Evolutionary conservation across 495 filamentous ascomycete genomes (phyloP).

Genomic region (Jackrogersella minutella): DNA sequence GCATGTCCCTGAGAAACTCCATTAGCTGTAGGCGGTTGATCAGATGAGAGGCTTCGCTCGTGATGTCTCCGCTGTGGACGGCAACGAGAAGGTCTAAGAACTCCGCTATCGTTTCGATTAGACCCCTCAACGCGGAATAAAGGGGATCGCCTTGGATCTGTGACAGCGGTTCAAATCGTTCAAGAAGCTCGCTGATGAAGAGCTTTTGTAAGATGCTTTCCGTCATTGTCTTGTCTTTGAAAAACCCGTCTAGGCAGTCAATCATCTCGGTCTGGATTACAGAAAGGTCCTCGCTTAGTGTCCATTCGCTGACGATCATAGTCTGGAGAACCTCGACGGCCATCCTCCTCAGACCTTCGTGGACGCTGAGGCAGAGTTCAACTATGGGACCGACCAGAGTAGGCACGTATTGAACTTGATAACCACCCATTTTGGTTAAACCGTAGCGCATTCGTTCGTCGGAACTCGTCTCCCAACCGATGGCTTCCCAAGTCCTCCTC

Average conservation of each 20-base stretch:
- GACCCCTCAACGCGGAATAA: constrained; percentile 75
- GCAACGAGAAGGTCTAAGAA: constrained; percentile 90
- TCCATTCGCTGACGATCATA: constrained; percentile 99
- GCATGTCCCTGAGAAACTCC: constrained; percentile 97
- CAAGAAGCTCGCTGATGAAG: constrained; percentile 86
- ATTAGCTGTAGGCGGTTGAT: constrained; percentile 90
- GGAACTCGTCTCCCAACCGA: constrained; percentile 90
- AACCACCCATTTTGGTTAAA: constrained; percentile 86
- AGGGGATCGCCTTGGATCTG: constrained; percentile 73
- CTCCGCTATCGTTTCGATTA: constrained; percentile 86
- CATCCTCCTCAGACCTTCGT: constrained; percentile 87
- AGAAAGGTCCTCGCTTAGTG: constrained; percentile 88
- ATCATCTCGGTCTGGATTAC: constrained; percentile 97
- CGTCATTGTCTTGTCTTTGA: constrained; percentile 85
- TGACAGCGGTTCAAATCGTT: constrained; percentile 77
- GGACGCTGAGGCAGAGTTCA: constrained; percentile 92
- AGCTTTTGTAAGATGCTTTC: constrained; percentile 92
- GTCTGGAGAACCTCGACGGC: constrained; percentile 93
- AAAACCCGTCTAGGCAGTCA: constrained; percentile 89
- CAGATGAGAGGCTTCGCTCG: constrained; percentile 77
- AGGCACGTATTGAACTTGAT: constrained; percentile 98
- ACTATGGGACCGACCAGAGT: constrained; percentile 90
- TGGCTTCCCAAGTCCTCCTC: constrained; percentile 88
- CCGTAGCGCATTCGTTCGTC: constrained; percentile 79
- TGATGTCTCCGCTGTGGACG: constrained; percentile 82